These are phyloP conservation scores for Yamagishiella unicocca DNA, from an alignment of 139 green algal genomes.

Conservation along the genomic window DNA sequence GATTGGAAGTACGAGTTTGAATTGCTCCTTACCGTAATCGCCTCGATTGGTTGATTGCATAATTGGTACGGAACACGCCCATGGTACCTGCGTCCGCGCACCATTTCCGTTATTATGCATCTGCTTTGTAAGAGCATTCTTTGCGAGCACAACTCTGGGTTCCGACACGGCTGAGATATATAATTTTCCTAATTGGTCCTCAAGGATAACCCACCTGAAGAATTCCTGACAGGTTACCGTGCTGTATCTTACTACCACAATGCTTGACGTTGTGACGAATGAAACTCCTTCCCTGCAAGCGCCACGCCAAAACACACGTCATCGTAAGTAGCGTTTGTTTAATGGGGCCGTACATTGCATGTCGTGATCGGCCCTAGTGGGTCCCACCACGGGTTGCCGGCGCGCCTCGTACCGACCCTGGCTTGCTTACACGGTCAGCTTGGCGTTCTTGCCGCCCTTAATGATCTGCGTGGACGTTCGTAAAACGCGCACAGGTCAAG, in stretches of 20 bases:
- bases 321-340: not conserved
- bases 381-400: too few species aligned
- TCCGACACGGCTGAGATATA: too few species aligned
- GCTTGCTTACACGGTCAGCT: not conserved
- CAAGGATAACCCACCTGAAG: conserved; percentile 27
- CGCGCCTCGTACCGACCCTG: not conserved
- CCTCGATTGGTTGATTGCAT: conserved; percentile 37
- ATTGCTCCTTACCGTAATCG: conserved; percentile 43
- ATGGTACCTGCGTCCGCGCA: conserved; percentile 41
- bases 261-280: conserved; percentile 3
- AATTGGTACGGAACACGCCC: not conserved
- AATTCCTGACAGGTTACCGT: conserved; percentile 41
- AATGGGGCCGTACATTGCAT: too few species aligned
- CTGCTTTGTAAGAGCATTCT: too few species aligned
- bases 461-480: conserved; percentile 9
- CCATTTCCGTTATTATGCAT: too few species aligned
- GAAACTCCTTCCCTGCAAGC: conserved; percentile 39
- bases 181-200: too few species aligned
- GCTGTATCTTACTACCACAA: conserved; percentile 11
- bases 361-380: too few species aligned
- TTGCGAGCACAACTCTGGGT: too few species aligned
- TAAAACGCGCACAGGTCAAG: not conserved
- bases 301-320: not conserved
- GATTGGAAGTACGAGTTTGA: too few species aligned
- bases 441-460: not conserved